Evolutionary conservation across 352 stramenopile species (phyloP), one percentile per base, ranked within the genome.

Genomic region (Lagenidium giganteum): DNA sequence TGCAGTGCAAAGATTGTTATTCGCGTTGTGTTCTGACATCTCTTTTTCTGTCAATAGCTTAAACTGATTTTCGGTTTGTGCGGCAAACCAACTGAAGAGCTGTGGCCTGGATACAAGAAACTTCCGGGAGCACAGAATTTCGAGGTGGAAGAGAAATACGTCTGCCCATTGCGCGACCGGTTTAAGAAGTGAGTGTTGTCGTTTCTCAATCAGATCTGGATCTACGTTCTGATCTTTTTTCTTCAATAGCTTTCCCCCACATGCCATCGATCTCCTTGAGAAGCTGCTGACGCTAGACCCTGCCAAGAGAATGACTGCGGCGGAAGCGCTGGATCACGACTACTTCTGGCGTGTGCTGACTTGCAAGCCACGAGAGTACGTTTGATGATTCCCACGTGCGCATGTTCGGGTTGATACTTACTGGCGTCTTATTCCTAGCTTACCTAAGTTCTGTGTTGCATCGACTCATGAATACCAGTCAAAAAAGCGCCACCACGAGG

Each of bases 231-330:
- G 23, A 27, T 32, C 4, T 18, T 6, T 47, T 23, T 21, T 8
- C 9, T 42, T 17, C 7, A 43, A n/a, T 47, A 92, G 82, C 31
- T 89, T 91, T 34, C 77, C 82, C 24, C 64, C 72, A 0, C 66
- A 85, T 25, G 76, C 79, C 13, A 51, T 98, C 24, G 90, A 98
- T 60, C 67, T 98, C 47, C 57, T 98, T 14, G 77, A 87, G 45
- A 93, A 96, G 46, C 80, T 98, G 52, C 54, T 99, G 25, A 94
- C 95, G 32, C 91, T 98, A 34, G 94, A 99, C 63, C 95, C 96
- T 17, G 71, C 83, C 4, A 87, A 96, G 47, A 71, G 96, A 28
- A 95, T 99, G 37, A 96, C 95, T 11, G 94, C 93, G 5, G 74
- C 93, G 8, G 88, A 97, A 39, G 95, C 96, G 7, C 82, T 99